Evolutionary conservation across 2,329 filamentous ascomycete genomes (phyloP).

Genomic region (Penicillium occitanis): DNA sequence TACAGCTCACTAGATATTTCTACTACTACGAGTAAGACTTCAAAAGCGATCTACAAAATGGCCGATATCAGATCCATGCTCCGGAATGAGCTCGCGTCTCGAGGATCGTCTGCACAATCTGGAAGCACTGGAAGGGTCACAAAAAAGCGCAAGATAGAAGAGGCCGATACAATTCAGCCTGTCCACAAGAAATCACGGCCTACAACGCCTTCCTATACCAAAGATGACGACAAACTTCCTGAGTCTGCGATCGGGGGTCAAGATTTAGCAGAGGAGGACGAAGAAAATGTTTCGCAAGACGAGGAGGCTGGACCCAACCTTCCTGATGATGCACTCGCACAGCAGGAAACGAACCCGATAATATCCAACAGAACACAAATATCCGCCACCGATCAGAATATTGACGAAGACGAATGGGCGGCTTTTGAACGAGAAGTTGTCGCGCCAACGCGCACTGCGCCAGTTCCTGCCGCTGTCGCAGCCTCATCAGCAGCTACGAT

Average conservation of each 20-base stretch:
- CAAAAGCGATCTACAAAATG: conserved; percentile 50
- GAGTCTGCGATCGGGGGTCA: neutral
- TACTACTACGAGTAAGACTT: neutral
- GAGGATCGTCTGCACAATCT: conserved; percentile 65
- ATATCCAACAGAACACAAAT: conserved; percentile 12
- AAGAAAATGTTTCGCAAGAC: conserved; percentile 30
- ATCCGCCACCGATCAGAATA: conserved; percentile 26
- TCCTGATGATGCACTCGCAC: conserved; percentile 18
- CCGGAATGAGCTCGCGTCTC: conserved; percentile 71
- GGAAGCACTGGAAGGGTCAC: conserved; percentile 38
- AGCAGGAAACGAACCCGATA: conserved; percentile 14
- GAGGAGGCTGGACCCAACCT: conserved; percentile 29
- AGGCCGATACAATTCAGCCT: conserved; percentile 35
- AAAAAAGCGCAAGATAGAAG: conserved; percentile 58
- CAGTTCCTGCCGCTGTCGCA: conserved; percentile 34
- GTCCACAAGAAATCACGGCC: conserved; percentile 47
- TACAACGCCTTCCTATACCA: conserved; percentile 33
- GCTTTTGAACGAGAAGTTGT: conserved; percentile 84
- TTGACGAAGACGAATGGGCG: conserved; percentile 81
- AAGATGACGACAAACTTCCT: conserved; percentile 13
- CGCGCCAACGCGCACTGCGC: conserved; percentile 38
- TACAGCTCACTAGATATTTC: neutral
- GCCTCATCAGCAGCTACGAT: conserved; percentile 57
- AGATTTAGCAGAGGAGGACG: conserved; percentile 30
- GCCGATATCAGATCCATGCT: conserved; percentile 77